phyloP scores from a whole-genome alignment of 2,329 filamentous ascomycete species.

The Botryotinia convoluta region DNA sequence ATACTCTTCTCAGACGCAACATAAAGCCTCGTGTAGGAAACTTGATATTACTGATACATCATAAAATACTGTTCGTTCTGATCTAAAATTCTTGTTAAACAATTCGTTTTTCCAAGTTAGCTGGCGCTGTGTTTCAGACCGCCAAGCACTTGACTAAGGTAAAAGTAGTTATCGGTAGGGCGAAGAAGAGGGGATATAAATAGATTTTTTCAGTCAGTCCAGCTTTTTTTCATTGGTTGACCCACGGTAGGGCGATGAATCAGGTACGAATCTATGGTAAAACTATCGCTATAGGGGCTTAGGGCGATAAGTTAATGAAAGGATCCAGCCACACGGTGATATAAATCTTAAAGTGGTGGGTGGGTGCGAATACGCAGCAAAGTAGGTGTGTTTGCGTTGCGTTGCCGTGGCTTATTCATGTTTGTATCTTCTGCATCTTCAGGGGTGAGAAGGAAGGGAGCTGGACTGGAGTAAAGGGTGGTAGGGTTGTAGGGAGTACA shows the following conservation, averaged over 20 bases:
- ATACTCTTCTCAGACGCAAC: not conserved
- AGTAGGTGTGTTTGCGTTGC: not conserved
- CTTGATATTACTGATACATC: not conserved
- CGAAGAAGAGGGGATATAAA: not conserved
- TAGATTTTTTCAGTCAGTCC: not conserved
- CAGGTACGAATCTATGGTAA: not conserved
- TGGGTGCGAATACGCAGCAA: not conserved
- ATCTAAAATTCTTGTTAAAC: too few species aligned
- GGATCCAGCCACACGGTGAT: not conserved
- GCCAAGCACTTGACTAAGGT: not conserved
- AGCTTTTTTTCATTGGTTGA: not conserved
- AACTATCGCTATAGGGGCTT: not conserved
- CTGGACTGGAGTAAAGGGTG: too few species aligned
- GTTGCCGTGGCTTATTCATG: not conserved
- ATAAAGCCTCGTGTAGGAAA: not conserved
- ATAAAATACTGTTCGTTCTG: too few species aligned
- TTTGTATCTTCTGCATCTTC: not conserved
- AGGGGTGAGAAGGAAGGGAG: not conserved
- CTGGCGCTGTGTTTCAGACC: not conserved
- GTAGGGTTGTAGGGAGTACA: not conserved
- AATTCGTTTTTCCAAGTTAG: not conserved
- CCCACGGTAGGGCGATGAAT: not conserved
- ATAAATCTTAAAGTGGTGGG: not conserved
- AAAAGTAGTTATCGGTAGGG: not conserved
- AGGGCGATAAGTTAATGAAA: not conserved